phyloP scores from a whole-genome alignment of 129 eudicot genomes.

The carrot (Daucus carota) region DNA sequence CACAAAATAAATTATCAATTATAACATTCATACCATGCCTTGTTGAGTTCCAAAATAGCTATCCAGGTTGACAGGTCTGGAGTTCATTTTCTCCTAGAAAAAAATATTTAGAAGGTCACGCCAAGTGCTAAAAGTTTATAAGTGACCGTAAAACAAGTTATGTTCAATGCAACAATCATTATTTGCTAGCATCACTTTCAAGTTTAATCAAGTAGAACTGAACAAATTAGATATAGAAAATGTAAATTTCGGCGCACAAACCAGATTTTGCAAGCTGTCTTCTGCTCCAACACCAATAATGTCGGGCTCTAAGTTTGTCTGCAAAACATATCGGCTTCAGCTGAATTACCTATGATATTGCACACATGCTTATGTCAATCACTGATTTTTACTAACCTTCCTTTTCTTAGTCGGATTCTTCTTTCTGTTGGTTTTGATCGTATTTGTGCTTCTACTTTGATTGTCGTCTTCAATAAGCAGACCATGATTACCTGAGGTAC shows the following conservation, averaged over 20 bases:
- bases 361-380: background rate
- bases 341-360: background rate
- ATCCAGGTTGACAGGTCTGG: conserved; percentile 62
- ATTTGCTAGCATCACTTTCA: background rate
- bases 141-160: background rate
- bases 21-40: conserved; percentile 65
- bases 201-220: background rate
- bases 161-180: background rate
- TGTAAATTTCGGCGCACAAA: conserved; percentile 17
- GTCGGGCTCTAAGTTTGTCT: conserved; percentile 65
- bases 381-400: conserved; percentile 44
- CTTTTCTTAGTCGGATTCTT: conserved; percentile 75
- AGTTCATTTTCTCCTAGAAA: conserved; percentile 66
- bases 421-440: conserved; percentile 50
- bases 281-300: conserved; percentile 61
- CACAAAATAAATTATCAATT: conserved; percentile 3
- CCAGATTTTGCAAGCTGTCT: conserved; percentile 85
- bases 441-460: conserved; percentile 58
- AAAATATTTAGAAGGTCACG: conserved; percentile 4
- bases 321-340: conserved; percentile 12
- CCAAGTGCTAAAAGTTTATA: background rate
- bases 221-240: background rate
- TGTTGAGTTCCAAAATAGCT: conserved; percentile 83
- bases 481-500: conserved; percentile 48
- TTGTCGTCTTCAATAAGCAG: conserved; percentile 68